Conservation (phyloP, 2,329 filamentous ascomycete species). For the Pseudogymnoascus sp. region DNA sequence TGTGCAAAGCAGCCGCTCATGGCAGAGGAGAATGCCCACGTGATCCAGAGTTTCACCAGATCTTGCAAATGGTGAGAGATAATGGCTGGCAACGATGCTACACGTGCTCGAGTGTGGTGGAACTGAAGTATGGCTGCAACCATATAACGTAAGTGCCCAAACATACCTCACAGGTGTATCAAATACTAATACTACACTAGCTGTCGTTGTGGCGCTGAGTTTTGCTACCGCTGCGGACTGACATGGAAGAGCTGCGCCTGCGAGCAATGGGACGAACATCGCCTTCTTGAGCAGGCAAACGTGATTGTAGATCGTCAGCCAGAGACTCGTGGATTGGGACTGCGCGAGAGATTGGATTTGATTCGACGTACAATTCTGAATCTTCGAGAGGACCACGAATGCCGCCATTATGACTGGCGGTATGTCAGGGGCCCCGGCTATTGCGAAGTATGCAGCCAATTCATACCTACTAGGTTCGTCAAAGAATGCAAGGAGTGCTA, state of each 20-base stretch:
- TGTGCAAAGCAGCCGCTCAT: constrained; percentile 42
- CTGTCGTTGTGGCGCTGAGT: constrained; percentile 38
- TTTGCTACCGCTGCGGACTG: constrained; percentile 40
- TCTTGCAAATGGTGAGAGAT: constrained; percentile 33
- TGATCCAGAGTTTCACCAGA: constrained; percentile 32
- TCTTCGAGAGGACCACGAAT: background rate
- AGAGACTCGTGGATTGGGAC: background rate
- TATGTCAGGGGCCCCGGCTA: background rate
- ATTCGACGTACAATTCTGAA: background rate
- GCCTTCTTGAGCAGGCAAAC: constrained; percentile 27
- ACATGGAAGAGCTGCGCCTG: constrained; percentile 35
- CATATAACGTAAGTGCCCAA: constrained; percentile 44
- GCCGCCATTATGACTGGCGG: background rate
- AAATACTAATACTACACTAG: constrained; percentile 22
- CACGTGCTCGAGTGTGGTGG: constrained; percentile 38
- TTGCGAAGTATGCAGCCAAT: background rate
- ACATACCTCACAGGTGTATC: background rate
- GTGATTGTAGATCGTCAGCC: constrained; percentile 26
- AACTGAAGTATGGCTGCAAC: constrained; percentile 42
- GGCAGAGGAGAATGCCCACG: constrained; percentile 37
- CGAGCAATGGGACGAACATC: constrained; percentile 31
- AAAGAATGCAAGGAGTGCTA: background rate
- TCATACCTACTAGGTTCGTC: background rate
- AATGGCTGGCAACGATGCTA: constrained; percentile 45
- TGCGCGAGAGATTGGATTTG: background rate